Conservation (phyloP, 441 rosid species). For the Pelargonium fulgidum region DNA sequence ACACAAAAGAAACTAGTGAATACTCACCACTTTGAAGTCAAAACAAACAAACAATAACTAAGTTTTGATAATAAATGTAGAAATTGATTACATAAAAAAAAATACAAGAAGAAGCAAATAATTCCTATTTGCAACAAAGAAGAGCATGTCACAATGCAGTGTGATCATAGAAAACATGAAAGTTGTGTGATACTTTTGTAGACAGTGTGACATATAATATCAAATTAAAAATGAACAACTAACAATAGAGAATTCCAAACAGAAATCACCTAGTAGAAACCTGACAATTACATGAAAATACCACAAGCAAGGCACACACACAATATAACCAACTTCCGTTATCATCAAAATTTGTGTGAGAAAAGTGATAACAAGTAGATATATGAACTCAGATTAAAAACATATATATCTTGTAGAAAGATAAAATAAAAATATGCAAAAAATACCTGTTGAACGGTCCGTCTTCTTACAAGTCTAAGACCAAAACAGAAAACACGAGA, state of each 20-base stretch:
- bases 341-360: background rate
- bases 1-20: background rate
- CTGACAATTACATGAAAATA: background rate
- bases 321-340: background rate
- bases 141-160: background rate
- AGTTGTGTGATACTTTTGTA: background rate
- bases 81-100: too few species aligned
- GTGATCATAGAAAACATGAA: background rate
- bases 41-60: background rate
- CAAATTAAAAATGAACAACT: background rate
- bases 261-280: background rate
- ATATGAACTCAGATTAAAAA: background rate
- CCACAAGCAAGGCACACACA: background rate
- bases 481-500: constrained; percentile 23
- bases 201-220: background rate
- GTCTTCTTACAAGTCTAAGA: constrained; percentile 19
- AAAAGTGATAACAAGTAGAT: background rate
- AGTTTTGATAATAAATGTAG: too few species aligned
- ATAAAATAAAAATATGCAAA: background rate
- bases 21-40: background rate
- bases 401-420: background rate
- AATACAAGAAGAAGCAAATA: background rate
- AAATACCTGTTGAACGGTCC: constrained; percentile 17
- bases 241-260: background rate
- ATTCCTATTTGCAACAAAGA: constrained; percentile 2